Percentiles rank a stretch among this genome's conserved stretches.
Conservation (phyloP, 257 asterid species). For the Nicotiana attenuata region DNA sequence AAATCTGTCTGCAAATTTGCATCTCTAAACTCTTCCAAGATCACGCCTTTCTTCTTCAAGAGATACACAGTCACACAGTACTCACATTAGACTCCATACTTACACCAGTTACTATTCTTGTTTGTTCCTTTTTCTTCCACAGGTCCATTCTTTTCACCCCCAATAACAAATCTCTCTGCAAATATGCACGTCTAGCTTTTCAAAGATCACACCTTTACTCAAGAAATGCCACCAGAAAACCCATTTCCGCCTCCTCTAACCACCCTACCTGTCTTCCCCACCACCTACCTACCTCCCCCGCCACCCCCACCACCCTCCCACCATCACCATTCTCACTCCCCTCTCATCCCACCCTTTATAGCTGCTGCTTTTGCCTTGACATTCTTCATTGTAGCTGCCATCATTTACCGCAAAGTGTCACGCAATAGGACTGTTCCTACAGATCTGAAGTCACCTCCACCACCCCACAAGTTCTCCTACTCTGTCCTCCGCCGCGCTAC, state of each 20-base stretch:
- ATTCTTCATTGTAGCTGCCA: slow-evolving; percentile 35
- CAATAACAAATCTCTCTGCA: neutral
- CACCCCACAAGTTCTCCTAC: slow-evolving; percentile 59
- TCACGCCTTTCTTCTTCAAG: neutral
- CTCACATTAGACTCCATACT: neutral
- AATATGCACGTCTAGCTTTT: neutral
- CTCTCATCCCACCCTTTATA: slow-evolving; percentile 43
- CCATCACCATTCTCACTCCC: slow-evolving; percentile 20
- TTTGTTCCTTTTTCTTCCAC: too few species aligned
- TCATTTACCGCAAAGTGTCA: slow-evolving; percentile 59
- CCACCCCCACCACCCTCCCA: slow-evolving; percentile 26
- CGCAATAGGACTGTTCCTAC: slow-evolving; percentile 74
- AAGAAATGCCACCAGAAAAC: slow-evolving; percentile 27
- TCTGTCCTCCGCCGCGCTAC: slow-evolving; percentile 68
- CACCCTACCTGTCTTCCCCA: slow-evolving; percentile 20
- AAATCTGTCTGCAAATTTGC: neutral
- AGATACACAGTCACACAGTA: neutral
- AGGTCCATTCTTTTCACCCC: neutral
- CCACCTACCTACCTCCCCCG: slow-evolving; percentile 23
- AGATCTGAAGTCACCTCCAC: slow-evolving; percentile 67
- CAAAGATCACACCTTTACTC: neutral
- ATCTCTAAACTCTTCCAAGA: neutral
- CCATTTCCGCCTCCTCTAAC: slow-evolving; percentile 3
- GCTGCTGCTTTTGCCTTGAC: slow-evolving; percentile 42
- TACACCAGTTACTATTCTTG: neutral